Conservation (phyloP, 129 eudicot species). For the Silybum marianum region DNA sequence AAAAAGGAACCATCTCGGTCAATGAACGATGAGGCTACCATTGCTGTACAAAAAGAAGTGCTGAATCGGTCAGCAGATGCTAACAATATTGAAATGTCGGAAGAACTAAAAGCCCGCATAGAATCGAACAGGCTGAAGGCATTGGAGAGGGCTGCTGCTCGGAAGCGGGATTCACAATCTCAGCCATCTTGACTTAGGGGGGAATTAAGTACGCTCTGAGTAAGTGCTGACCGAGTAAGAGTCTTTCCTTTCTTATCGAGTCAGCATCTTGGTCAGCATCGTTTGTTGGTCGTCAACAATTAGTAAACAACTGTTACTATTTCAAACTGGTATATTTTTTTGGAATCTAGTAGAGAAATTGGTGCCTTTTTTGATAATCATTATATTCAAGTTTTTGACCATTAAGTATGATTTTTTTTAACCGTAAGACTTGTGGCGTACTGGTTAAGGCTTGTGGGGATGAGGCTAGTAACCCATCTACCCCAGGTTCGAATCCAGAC, state of each 20-base stretch:
- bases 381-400: not conserved
- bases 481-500: no score
- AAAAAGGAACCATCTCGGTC: constrained; percentile 47
- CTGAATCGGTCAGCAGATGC: constrained; percentile 20
- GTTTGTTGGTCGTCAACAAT: not conserved
- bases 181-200: constrained; percentile 18
- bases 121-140: constrained; percentile 84
- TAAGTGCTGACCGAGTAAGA: not conserved
- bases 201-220: not conserved
- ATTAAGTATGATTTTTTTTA: not conserved
- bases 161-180: constrained; percentile 41
- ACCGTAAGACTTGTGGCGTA: no score
- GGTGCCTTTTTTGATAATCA: not conserved
- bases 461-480: no score
- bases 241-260: no score
- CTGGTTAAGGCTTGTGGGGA: no score
- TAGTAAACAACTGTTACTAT: not conserved
- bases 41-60: constrained; percentile 30
- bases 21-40: constrained; percentile 16
- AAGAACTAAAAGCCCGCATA: constrained; percentile 79
- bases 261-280: not conserved
- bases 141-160: constrained; percentile 85
- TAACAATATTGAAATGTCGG: constrained; percentile 40
- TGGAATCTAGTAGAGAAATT: not conserved
- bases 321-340: not conserved